Percentiles rank a stretch among this genome's conserved stretches.
These are phyloP conservation scores for Pisolithus sp. DNA, from an alignment of 768 basidiomycete species.

Conservation along the genomic window DNA sequence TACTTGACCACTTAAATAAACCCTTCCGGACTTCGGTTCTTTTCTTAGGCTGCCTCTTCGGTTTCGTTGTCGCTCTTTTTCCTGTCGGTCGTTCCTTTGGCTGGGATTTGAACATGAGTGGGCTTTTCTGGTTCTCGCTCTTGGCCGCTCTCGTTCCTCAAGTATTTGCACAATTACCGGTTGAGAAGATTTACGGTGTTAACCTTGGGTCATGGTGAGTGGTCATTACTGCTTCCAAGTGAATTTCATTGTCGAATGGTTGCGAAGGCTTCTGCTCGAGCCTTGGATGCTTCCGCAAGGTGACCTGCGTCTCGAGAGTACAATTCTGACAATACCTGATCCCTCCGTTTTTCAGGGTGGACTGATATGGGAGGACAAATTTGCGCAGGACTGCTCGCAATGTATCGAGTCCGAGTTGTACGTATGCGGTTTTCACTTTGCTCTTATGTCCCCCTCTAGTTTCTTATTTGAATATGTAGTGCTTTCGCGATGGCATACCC, in stretches of 20 bases:
- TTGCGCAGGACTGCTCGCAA: conserved; percentile 50
- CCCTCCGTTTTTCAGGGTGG: conserved; percentile 46
- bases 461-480: conserved; percentile 28
- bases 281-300: conserved; percentile 79
- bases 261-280: conserved; percentile 62
- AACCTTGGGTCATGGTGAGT: conserved; percentile 62
- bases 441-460: neutral
- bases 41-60: too few species aligned
- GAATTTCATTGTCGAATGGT: neutral
- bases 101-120: conserved; percentile 12
- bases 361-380: conserved; percentile 61
- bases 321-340: neutral
- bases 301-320: conserved; percentile 11
- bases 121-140: conserved; percentile 8
- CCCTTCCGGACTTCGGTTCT: too few species aligned
- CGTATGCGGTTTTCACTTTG: neutral
- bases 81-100: too few species aligned
- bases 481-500: conserved; percentile 57
- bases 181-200: conserved; percentile 58
- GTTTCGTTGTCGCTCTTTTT: too few species aligned
- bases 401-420: conserved; percentile 71
- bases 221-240: neutral
- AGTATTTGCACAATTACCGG: conserved; percentile 16
- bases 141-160: conserved; percentile 10
- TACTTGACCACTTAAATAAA: too few species aligned